Evolutionary conservation across 2,329 filamentous ascomycete species (phyloP), one percentile per base, ranked within the genome.

Genomic region (Epichloe baconii): DNA sequence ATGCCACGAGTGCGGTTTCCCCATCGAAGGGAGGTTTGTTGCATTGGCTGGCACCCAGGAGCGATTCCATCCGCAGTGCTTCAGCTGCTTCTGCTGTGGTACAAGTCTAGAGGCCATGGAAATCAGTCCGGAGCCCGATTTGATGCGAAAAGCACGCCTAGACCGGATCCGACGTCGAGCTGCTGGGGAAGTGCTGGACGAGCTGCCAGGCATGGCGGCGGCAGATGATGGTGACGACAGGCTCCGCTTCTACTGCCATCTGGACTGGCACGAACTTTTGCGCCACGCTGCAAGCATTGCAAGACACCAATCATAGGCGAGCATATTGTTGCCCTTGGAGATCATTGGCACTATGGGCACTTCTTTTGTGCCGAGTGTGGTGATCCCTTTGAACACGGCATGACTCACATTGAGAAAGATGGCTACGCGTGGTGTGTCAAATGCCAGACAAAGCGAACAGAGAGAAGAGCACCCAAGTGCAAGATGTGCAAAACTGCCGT

Each of bases 311-410:
- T 98, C 61, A 83, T 97, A 58, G 90, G 90, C 42, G 90, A 97
- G 68, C 88, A 97, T 58, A 83, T 96, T 35, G 84, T 96, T 14
- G 93, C 93, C 1, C 88, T 95, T 52, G 93, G 93, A 1, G 80
- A 84, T n/a, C 89, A 95, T 69, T 98, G 88, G 87, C 93, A 98
- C 66, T 86, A 87, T 49, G 93, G 93, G 0, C 93, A 98, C 70
- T 98, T 98, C 72, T 98, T 98, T 77, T 98, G 93, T 64, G 93
- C 93, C 42, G 89, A 98, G 74, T 98, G 93, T 65, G 93, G 93
- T 58, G 91, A 98, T 70, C 91, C 93, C 0, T 98, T 98, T 64
- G 88, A 77, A 57, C 74, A 75, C 46, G 79, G 78, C 53, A 78
- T 76, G 69, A 83, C 80, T 44, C 81, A 84, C 61, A 83, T 98